Base-by-base conservation (phyloP, 2,329 filamentous ascomycete genomes). In the Salinomyces thailandicus region DNA sequence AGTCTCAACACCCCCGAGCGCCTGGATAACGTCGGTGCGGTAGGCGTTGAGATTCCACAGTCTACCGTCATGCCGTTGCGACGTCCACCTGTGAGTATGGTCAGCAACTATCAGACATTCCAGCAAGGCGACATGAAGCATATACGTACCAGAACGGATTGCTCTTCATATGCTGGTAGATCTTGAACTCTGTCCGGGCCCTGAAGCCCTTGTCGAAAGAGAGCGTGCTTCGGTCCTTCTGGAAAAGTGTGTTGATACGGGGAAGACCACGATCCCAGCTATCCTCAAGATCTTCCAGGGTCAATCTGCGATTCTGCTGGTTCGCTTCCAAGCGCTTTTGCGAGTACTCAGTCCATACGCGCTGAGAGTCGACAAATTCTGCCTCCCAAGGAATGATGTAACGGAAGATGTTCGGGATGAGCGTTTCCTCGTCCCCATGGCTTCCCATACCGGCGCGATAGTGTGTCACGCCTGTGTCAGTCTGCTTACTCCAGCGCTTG, bases 331-430 rank as follows among this genome's bases (percentile, higher is more conserved):
- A 72, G 31, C 91, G 81, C 69, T 98, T 98, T 64, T 98, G 91
- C 0, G 89, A 95, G 57, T 98, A 98, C 53, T 98, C 91, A 17
- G 91, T 96, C 91, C 91, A 98, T 1, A 98, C 91, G 50, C 93
- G 81, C 60, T 98, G 93, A 3, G 91, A 98, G 59, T 98, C 93
- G 49, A 96, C 93, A 62, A 98, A 98, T 59, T 98, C 91, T 1
- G 89, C 85, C 60, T 98, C 91, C 91, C 91, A 98, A 0, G 91
- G 89, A 47, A 96, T 94, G 58, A 98, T 96, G 63, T 98, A 98
- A 42, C 91, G 79, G 78, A 96, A 96, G 52, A 98, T 98, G 59
- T 98, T 96, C 7, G 91, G 91, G 41, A 98, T 98, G 36, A 98
- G 66, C 0, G 91, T 96, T 62, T 98, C 91, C 58, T 96, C 89